Conservation (phyloP, 192 early-diverging fungal species). For the Funneliformis geosporum region DNA sequence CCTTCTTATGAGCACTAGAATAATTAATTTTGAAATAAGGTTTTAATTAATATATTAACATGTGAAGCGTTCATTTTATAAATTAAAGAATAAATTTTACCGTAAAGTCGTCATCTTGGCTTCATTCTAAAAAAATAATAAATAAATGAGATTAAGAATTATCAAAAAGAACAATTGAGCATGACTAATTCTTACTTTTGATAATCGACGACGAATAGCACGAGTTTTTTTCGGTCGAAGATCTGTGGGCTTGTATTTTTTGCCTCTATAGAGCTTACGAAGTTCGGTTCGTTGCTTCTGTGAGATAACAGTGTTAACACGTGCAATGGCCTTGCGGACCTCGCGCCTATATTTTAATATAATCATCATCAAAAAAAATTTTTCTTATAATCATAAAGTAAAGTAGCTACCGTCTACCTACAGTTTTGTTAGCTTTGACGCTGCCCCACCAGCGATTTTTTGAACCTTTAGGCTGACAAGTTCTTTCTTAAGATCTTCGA, state of each 20-base stretch:
- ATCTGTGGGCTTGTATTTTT: slow-evolving; percentile 95
- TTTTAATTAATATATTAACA: not conserved
- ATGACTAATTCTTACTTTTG: slow-evolving; percentile 41
- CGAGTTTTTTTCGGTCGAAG: slow-evolving; percentile 99
- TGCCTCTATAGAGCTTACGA: slow-evolving; percentile 87
- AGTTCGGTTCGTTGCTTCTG: slow-evolving; percentile 89
- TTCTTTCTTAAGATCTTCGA: slow-evolving; percentile 94
- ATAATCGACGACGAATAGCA: slow-evolving; percentile 95
- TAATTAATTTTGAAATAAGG: not conserved
- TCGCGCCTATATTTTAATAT: slow-evolving; percentile 54
- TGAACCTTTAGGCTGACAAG: slow-evolving; percentile 91
- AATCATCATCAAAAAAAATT: not conserved
- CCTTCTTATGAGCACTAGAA: slow-evolving; percentile 69
- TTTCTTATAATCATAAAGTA: not conserved
- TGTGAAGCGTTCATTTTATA: not conserved
- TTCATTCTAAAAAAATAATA: slow-evolving; percentile 54
- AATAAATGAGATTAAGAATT: not conserved
- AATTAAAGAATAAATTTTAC: slow-evolving; percentile 43
- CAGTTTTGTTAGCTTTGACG: slow-evolving; percentile 83
- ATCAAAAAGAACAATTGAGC: not conserved
- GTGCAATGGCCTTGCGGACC: slow-evolving; percentile 92
- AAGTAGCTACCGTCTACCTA: slow-evolving; percentile 43
- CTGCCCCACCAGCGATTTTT: slow-evolving; percentile 81
- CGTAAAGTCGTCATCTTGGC: slow-evolving; percentile 78
- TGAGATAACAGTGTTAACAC: slow-evolving; percentile 94